These are phyloP conservation scores for Acacia confusa DNA, from an alignment of 306 rosid genomes.

Conservation along the genomic window DNA sequence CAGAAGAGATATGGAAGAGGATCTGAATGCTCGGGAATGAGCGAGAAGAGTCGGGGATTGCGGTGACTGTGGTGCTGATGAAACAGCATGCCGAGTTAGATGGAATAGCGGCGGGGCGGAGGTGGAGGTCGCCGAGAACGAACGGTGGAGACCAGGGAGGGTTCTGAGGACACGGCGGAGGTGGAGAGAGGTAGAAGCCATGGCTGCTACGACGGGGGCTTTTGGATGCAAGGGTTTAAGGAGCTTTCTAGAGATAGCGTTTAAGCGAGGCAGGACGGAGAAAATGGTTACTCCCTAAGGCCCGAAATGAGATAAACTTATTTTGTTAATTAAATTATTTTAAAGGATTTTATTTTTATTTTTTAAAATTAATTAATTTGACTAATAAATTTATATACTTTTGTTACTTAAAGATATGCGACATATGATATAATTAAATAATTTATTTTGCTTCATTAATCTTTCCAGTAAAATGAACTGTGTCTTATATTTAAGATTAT, in stretches of 20 bases:
- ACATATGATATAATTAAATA: too few relatives aligned
- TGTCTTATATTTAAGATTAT: too few relatives aligned
- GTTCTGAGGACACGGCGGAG: conserved; percentile 50
- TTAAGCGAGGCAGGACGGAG: too few relatives aligned
- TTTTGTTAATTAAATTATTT: too few relatives aligned
- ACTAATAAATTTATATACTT: too few relatives aligned
- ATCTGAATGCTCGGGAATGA: conserved; percentile 45
- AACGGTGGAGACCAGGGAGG: conserved; percentile 42
- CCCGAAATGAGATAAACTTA: too few relatives aligned
- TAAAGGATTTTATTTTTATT: too few relatives aligned
- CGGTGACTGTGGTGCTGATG: conserved; percentile 13
- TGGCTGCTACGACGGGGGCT: conserved; percentile 33
- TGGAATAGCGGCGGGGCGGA: conserved; percentile 2
- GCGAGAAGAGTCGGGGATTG: background rate
- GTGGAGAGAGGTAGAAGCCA: conserved; percentile 63
- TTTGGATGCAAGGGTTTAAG: conserved; percentile 30
- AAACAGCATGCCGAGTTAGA: background rate
- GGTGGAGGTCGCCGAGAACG: conserved; percentile 26
- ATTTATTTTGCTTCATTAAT: too few relatives aligned
- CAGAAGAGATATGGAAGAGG: conserved; percentile 36
- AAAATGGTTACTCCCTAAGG: too few relatives aligned
- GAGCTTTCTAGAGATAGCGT: background rate
- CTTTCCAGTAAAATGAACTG: too few relatives aligned
- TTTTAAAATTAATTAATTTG: too few relatives aligned
- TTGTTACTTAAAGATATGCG: too few relatives aligned